A percentile compares a stretch with the other conserved stretches of the same genome.
These are phyloP conservation scores for Phytophthora pinifolia DNA, from an alignment of 352 stramenopile genomes.

Conservation along the genomic window DNA sequence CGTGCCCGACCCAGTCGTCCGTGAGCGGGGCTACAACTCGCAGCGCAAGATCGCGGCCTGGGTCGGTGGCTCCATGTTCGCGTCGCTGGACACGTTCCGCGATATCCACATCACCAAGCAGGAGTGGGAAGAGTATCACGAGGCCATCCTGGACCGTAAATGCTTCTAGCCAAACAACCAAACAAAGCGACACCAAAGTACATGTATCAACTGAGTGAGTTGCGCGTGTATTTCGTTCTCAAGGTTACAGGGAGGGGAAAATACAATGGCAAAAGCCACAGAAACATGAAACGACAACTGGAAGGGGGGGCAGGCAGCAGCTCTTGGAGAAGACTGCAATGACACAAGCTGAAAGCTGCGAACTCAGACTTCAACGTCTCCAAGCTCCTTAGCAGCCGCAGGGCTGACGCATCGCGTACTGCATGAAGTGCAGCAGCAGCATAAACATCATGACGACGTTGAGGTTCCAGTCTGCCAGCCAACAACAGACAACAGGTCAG, in stretches of 20 bases:
- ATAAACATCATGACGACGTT: constrained; percentile 88
- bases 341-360: background rate
- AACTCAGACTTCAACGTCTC: constrained; percentile 1
- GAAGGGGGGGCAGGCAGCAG: background rate
- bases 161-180: constrained; percentile 53
- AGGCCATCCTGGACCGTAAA: constrained; percentile 83
- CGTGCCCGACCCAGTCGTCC: constrained; percentile 76
- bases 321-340: too few relatives aligned
- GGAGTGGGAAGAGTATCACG: constrained; percentile 90
- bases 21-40: constrained; percentile 86
- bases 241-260: constrained; percentile 21
- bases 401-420: constrained; percentile 83
- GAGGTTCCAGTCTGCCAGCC: constrained; percentile 64
- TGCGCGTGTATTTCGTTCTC: constrained; percentile 25
- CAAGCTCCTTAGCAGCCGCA: constrained; percentile 65
- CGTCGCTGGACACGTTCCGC: constrained; percentile 84
- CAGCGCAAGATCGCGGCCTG: constrained; percentile 86
- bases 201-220: background rate
- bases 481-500: constrained; percentile 9
- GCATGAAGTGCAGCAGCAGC: constrained; percentile 85
- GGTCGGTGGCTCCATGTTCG: constrained; percentile 91
- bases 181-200: background rate
- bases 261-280: constrained; percentile 22
- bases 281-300: constrained; percentile 35
- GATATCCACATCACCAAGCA: constrained; percentile 89